phyloP scores from a whole-genome alignment of 2,329 filamentous ascomycete genomes.

The Trichoderma koningii region DNA sequence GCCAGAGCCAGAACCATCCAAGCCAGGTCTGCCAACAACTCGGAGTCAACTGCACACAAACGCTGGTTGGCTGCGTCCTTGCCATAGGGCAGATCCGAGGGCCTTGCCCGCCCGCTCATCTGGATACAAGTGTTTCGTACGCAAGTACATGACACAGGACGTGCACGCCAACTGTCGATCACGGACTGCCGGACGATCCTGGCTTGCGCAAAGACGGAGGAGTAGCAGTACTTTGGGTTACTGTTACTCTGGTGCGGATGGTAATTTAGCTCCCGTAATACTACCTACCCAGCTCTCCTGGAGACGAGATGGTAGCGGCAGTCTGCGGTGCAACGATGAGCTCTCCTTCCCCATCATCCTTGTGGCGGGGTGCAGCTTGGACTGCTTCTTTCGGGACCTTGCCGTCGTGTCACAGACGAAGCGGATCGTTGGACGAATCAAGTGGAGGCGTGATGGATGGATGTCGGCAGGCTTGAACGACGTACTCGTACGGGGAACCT shows the following conservation, averaged over 20 bases:
- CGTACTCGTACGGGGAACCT: not conserved
- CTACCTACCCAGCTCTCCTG: not conserved
- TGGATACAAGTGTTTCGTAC: not conserved
- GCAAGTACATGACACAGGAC: not conserved
- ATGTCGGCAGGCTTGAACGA: not conserved
- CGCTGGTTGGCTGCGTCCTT: slow-evolving; percentile 1
- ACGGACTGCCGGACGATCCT: slow-evolving; percentile 17
- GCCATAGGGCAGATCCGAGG: slow-evolving; percentile 8
- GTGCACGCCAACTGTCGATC: not conserved
- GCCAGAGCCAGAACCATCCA: too few relatives aligned
- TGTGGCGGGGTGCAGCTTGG: not conserved
- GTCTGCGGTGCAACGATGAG: slow-evolving; percentile 4
- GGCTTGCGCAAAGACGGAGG: not conserved
- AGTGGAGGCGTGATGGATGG: not conserved
- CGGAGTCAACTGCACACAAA: not conserved
- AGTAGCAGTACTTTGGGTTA: not conserved
- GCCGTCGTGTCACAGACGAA: slow-evolving; percentile 7
- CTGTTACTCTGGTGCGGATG: slow-evolving; percentile 4
- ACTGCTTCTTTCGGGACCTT: slow-evolving; percentile 5
- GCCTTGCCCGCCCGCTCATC: slow-evolving; percentile 5
- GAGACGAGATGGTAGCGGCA: too few relatives aligned
- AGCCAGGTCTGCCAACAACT: not conserved
- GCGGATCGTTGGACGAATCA: not conserved
- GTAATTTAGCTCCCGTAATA: slow-evolving; percentile 19
- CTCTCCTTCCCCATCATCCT: not conserved